A percentile compares a stretch with the other conserved stretches of the same genome.
phyloP scores from a whole-genome alignment of 2,329 filamentous ascomycete genomes.

The Blastomyces parvus region DNA sequence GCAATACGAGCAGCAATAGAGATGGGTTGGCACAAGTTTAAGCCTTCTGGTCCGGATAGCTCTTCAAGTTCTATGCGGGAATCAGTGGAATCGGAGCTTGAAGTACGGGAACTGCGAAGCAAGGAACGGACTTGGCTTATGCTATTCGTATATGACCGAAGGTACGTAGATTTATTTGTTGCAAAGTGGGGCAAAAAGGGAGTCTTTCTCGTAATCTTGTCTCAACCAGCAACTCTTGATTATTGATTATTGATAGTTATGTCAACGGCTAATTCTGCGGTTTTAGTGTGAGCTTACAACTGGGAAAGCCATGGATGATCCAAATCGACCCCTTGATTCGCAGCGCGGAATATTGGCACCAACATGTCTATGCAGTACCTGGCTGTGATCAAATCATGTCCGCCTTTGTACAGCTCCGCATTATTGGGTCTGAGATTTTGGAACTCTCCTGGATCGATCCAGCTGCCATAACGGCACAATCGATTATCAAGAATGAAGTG shows the following conservation, averaged over 20 bases:
- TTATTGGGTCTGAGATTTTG: slow-evolving; percentile 30
- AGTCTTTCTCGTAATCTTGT: not conserved
- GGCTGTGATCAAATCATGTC: slow-evolving; percentile 29
- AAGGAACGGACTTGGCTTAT: slow-evolving; percentile 33
- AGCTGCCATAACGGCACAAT: slow-evolving; percentile 11
- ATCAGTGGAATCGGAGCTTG: slow-evolving; percentile 11
- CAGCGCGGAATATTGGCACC: slow-evolving; percentile 30
- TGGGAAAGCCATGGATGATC: slow-evolving; percentile 38
- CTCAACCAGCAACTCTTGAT: not conserved
- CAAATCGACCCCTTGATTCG: slow-evolving; percentile 31
- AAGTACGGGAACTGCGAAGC: slow-evolving; percentile 25
- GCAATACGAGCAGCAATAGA: slow-evolving; percentile 36
- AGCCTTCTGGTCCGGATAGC: not conserved
- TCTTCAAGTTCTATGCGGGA: slow-evolving; percentile 4
- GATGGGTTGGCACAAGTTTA: slow-evolving; percentile 21
- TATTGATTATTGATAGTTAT: not conserved
- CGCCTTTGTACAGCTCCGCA: slow-evolving; percentile 31
- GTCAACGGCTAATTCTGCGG: not conserved
- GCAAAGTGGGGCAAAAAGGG: not conserved
- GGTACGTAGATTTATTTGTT: slow-evolving; percentile 20
- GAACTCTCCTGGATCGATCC: slow-evolving; percentile 20
- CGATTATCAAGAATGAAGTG: slow-evolving; percentile 15
- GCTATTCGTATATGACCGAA: slow-evolving; percentile 35
- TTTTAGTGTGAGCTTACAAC: slow-evolving; percentile 33
- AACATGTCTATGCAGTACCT: slow-evolving; percentile 21